These are phyloP conservation scores for Didymella glomerata DNA, from an alignment of 2,329 filamentous ascomycete species.

Conservation along the genomic window DNA sequence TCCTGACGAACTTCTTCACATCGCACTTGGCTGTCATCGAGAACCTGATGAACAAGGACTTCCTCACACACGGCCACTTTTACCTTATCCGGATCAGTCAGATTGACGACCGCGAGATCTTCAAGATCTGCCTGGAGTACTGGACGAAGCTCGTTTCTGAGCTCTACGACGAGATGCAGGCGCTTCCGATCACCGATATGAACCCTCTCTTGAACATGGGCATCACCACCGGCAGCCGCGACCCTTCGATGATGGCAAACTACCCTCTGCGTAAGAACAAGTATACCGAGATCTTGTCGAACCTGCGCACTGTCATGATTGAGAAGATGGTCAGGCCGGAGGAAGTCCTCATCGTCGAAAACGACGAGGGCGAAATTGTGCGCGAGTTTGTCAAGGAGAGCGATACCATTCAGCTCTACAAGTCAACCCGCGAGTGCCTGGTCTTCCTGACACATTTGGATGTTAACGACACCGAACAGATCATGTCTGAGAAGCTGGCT, in stretches of 20 bases:
- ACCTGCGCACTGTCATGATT: constrained; percentile 96
- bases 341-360: constrained; percentile 98
- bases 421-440: constrained; percentile 95
- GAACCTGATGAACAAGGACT: constrained; percentile 93
- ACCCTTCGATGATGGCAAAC: constrained; percentile 83
- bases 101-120: constrained; percentile 98
- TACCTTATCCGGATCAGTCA: constrained; percentile 98
- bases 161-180: constrained; percentile 98
- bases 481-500: constrained; percentile 98
- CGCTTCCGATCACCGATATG: constrained; percentile 89
- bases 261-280: constrained; percentile 98
- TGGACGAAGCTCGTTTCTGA: constrained; percentile 99
- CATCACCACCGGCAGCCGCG: constrained; percentile 79
- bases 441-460: constrained; percentile 98
- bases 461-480: constrained; percentile 95
- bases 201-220: constrained; percentile 88
- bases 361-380: constrained; percentile 98
- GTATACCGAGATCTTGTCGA: constrained; percentile 92
- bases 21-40: constrained; percentile 94
- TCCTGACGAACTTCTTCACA: constrained; percentile 96
- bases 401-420: constrained; percentile 98
- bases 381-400: constrained; percentile 99
- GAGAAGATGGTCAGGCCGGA: constrained; percentile 99
- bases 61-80: constrained; percentile 93
- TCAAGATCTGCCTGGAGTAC: constrained; percentile 99